Base-by-base conservation (phyloP, 2,329 filamentous ascomycete genomes). In the Cercospora sesami region DNA sequence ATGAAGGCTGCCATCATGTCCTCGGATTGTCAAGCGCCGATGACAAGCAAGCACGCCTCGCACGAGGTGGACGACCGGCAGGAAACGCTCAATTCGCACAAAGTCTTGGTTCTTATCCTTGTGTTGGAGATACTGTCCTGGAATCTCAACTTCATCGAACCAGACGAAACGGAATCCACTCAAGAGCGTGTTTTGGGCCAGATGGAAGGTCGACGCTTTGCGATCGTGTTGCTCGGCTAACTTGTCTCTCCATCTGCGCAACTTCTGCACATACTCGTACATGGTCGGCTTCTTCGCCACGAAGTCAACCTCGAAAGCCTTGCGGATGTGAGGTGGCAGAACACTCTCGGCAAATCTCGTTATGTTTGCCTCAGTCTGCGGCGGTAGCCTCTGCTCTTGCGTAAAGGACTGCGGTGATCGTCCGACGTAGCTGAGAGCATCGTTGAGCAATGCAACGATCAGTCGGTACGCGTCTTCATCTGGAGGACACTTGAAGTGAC, bases 31-130 rank as follows among this genome's bases (percentile, higher is more conserved):
- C 74, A 99, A 86, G 58, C 96, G 88, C 33, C 95, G 89, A 80
- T 98, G 94, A 61, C 94, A 98, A 31, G 94, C 90, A 64, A 93
- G 93, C 74, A 96, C 93, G 9, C 91, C 92, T 65, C 95, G 90
- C 51, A 99, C 92, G 63, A 98, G 86, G 74, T 99, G 94, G 21
- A 99, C 93, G 72, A 95, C 92, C 9, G 96, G 94, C 74, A 99
- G 82, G 87, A 99, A 99, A 26, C 94, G 91, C 79, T 99, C 96
- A 72, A 99, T 98, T 57, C 94, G 91, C 72, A 99, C 90, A 78
- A 99, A 99, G 79, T 99, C 95, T 75, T 96, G 93, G 79, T 99
- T 99, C 86, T 98, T 99, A 76, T 99, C 96, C 80, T 95, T 96
- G 82, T 97, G 95, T 78, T 96, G 90, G 71, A 97, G 83, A 79